These are phyloP conservation scores for Zygosaccharomyces sapae DNA, from an alignment of 1,139 yeast species.

Conservation along the genomic window DNA sequence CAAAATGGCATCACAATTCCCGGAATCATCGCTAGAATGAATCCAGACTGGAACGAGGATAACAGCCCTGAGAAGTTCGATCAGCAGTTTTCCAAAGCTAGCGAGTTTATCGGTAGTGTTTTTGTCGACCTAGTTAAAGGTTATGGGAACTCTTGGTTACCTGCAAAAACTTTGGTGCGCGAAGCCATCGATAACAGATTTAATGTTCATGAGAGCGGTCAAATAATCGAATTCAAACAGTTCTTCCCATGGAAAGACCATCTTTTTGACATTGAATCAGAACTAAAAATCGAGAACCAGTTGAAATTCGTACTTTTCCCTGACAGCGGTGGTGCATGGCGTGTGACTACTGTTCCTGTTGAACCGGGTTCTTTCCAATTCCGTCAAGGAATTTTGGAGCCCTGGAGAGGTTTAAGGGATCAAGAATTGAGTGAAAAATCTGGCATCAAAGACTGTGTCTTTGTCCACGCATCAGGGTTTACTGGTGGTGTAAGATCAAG, in stretches of 20 bases:
- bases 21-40: conserved; percentile 69
- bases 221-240: conserved; percentile 63
- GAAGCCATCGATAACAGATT: conserved; percentile 58
- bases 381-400: conserved; percentile 81
- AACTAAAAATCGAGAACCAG: conserved; percentile 49
- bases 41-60: conserved; percentile 76
- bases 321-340: conserved; percentile 71
- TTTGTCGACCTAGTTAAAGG: conserved; percentile 65
- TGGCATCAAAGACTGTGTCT: conserved; percentile 81
- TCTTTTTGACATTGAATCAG: conserved; percentile 68
- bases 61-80: conserved; percentile 66
- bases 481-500: conserved; percentile 87
- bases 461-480: conserved; percentile 95
- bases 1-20: conserved; percentile 70
- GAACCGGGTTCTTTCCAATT: conserved; percentile 73
- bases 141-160: conserved; percentile 85
- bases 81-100: conserved; percentile 62
- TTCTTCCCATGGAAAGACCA: conserved; percentile 97
- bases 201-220: conserved; percentile 58
- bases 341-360: conserved; percentile 86
- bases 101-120: conserved; percentile 76
- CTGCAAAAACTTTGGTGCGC: conserved; percentile 75
- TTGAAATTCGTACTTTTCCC: conserved; percentile 75
- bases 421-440: conserved; percentile 65
- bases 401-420: conserved; percentile 93